These are phyloP conservation scores for Immersiella caudata DNA, from an alignment of 495 filamentous ascomycete species.

Conservation along the genomic window DNA sequence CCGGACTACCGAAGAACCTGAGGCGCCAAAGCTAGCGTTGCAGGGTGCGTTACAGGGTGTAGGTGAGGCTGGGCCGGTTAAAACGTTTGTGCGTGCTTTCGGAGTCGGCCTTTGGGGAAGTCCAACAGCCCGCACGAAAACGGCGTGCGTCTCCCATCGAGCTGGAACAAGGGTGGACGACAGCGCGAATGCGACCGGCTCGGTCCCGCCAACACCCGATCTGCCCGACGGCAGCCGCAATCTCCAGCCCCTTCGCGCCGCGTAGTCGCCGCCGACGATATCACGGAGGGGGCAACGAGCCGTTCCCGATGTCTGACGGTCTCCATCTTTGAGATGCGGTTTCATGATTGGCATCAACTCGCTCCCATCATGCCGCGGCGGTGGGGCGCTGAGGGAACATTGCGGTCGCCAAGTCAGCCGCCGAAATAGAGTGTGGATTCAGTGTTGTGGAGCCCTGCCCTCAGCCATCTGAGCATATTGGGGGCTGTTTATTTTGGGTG, in stretches of 20 bases:
- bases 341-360: background rate
- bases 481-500: background rate
- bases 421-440: background rate
- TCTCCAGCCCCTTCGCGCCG: background rate
- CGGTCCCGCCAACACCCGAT: slow-evolving; percentile 17
- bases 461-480: background rate
- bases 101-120: slow-evolving; percentile 39
- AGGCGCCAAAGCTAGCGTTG: slow-evolving; percentile 8
- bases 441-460: background rate
- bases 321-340: background rate
- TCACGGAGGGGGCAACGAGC: background rate
- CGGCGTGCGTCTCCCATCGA: background rate
- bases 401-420: background rate
- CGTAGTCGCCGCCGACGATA: background rate
- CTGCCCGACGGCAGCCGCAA: slow-evolving; percentile 11
- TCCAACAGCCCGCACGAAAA: slow-evolving; percentile 26
- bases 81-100: slow-evolving; percentile 21
- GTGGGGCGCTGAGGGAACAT: background rate
- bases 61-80: slow-evolving; percentile 13
- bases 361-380: background rate
- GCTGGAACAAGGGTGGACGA: background rate
- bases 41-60: background rate
- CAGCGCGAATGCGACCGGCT: background rate
- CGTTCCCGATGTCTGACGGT: slow-evolving; percentile 9
- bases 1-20: slow-evolving; percentile 33